Conservation (phyloP, 2,329 filamentous ascomycete species). For the Clonostachys rosea region DNA sequence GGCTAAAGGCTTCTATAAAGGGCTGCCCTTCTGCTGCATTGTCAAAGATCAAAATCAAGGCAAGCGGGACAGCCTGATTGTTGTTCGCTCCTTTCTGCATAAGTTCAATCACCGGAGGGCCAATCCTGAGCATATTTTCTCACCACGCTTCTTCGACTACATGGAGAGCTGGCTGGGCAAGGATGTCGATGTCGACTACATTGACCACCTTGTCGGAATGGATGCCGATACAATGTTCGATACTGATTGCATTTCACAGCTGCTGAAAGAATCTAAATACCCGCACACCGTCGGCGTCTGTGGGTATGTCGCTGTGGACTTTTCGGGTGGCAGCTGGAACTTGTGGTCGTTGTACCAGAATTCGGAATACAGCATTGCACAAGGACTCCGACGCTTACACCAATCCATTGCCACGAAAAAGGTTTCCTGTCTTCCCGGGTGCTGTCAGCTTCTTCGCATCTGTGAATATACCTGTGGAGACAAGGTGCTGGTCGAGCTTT, state of each 20-base stretch:
- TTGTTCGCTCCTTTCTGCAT: conserved; percentile 32
- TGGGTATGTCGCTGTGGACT: conserved; percentile 26
- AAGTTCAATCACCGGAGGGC: conserved; percentile 31
- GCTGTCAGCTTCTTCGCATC: conserved; percentile 12
- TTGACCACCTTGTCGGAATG: conserved; percentile 31
- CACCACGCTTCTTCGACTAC: conserved; percentile 22
- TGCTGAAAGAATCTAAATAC: conserved; percentile 24
- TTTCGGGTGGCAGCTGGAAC: conserved; percentile 13
- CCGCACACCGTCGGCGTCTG: conserved; percentile 33
- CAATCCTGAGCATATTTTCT: conserved; percentile 27
- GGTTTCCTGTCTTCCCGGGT: conserved; percentile 13
- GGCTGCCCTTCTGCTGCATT: conserved; percentile 32
- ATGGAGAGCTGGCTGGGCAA: conserved; percentile 22
- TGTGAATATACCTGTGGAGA: conserved; percentile 15
- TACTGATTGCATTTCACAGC: conserved; percentile 25
- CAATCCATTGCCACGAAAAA: conserved; percentile 16
- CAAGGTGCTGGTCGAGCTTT: conserved; percentile 10
- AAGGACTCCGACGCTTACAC: conserved; percentile 13
- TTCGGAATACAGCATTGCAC: conserved; percentile 16
- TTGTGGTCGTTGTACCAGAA: conserved; percentile 15
- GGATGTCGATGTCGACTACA: conserved; percentile 17
- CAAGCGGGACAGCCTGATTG: conserved; percentile 34
- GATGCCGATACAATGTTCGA: conserved; percentile 33
- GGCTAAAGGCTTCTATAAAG: conserved; percentile 28
- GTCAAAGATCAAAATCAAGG: conserved; percentile 36